Evolutionary conservation across 2,329 filamentous ascomycete genomes (phyloP).

Genomic region (Colletotrichum scovillei): DNA sequence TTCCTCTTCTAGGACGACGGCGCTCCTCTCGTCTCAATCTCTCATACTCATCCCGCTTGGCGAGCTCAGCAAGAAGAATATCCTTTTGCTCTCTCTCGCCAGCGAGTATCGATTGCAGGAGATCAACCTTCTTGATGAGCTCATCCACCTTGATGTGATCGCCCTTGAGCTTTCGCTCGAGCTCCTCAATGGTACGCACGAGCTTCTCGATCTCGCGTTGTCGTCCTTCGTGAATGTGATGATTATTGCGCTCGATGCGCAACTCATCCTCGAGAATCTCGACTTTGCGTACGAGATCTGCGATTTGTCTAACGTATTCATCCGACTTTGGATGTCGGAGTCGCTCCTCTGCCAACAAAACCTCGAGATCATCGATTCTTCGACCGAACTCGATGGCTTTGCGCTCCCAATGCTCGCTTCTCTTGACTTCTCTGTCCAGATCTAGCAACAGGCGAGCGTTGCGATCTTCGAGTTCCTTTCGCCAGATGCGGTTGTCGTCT

Average conservation of each 20-base stretch:
- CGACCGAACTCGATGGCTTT: constrained; percentile 53
- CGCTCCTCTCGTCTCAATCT: not conserved
- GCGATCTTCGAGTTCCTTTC: constrained; percentile 25
- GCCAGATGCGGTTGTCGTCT: constrained; percentile 26
- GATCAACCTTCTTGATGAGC: constrained; percentile 26
- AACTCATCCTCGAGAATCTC: constrained; percentile 29
- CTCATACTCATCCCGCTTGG: constrained; percentile 28
- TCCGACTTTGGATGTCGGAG: constrained; percentile 13
- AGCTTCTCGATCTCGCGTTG: constrained; percentile 25
- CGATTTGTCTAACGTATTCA: constrained; percentile 19
- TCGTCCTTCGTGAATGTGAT: constrained; percentile 14
- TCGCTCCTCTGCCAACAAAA: constrained; percentile 21
- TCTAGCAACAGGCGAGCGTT: constrained; percentile 64
- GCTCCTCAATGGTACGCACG: constrained; percentile 12
- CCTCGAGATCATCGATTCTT: constrained; percentile 23
- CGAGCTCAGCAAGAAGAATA: constrained; percentile 22
- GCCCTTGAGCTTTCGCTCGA: constrained; percentile 27
- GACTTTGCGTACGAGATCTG: constrained; percentile 29
- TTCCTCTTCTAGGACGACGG: constrained; percentile 23
- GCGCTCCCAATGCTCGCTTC: constrained; percentile 98
- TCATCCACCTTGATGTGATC: constrained; percentile 19
- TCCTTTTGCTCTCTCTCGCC: constrained; percentile 24
- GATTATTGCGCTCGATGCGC: constrained; percentile 19
- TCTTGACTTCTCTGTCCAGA: constrained; percentile 91
- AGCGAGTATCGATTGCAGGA: constrained; percentile 23